These are phyloP conservation scores for Mycosphaerella sp. DNA, from an alignment of 2,329 filamentous ascomycete genomes.

Conservation along the genomic window DNA sequence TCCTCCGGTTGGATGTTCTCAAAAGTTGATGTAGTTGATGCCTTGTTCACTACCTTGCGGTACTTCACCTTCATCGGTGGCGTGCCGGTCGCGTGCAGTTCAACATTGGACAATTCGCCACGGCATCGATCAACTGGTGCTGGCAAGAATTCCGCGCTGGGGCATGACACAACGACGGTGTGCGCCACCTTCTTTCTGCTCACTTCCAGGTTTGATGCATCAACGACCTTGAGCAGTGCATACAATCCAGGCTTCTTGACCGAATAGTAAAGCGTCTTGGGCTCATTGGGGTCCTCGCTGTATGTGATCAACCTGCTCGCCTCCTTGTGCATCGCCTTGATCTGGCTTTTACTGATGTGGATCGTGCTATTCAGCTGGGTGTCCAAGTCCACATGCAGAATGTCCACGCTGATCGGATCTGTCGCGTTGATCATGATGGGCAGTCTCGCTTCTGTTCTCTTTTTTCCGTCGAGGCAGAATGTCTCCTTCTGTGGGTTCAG, in stretches of 20 bases:
- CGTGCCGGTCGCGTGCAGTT: slow-evolving; percentile 76
- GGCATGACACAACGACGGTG: slow-evolving; percentile 79
- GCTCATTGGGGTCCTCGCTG: slow-evolving; percentile 37
- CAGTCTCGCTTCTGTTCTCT: slow-evolving; percentile 56
- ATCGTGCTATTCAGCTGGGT: slow-evolving; percentile 74
- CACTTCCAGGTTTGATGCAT: slow-evolving; percentile 82
- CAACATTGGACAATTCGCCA: slow-evolving; percentile 79
- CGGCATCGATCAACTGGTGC: slow-evolving; percentile 66
- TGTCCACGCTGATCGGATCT: slow-evolving; percentile 76
- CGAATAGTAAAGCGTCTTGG: slow-evolving; percentile 55
- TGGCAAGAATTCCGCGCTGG: slow-evolving; percentile 65
- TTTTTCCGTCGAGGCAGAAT: slow-evolving; percentile 65
- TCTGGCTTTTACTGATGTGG: slow-evolving; percentile 64
- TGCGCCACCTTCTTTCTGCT: slow-evolving; percentile 58
- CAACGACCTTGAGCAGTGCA: slow-evolving; percentile 73
- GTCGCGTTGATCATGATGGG: slow-evolving; percentile 94
- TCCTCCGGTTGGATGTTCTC: slow-evolving; percentile 91
- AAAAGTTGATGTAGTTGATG: slow-evolving; percentile 77
- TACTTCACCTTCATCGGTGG: slow-evolving; percentile 91
- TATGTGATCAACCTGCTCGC: slow-evolving; percentile 53
- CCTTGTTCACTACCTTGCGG: slow-evolving; percentile 76
- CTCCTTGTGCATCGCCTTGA: slow-evolving; percentile 67
- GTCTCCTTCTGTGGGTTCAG: slow-evolving; percentile 75
- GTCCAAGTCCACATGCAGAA: slow-evolving; percentile 80
- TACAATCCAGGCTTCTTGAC: slow-evolving; percentile 88